A percentile compares a stretch with the other conserved stretches of the same genome.
Evolutionary conservation across 2,329 filamentous ascomycete species (phyloP).

Genomic region (Pyrenophora teres): DNA sequence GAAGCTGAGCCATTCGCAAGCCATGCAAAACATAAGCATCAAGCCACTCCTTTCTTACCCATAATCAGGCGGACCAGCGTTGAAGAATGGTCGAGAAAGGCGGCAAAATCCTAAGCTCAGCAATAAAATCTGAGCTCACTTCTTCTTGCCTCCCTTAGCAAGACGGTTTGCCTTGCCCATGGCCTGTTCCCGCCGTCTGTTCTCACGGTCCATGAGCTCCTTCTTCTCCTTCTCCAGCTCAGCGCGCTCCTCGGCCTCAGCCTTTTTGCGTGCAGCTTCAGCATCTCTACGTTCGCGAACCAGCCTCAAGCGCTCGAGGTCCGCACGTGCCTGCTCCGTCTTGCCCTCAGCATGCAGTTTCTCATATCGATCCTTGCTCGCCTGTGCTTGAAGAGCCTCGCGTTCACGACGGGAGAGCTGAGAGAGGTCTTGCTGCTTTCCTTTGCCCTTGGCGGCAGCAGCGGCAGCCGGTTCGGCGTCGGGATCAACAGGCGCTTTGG

Average conservation of each 20-base stretch:
- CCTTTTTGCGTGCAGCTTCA: constrained; percentile 81
- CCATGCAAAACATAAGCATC: constrained; percentile 30
- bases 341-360: constrained; percentile 93
- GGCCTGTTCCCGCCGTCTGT: constrained; percentile 55
- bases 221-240: constrained; percentile 62
- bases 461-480: constrained; percentile 59
- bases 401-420: constrained; percentile 70
- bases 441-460: constrained; percentile 58
- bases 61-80: not conserved
- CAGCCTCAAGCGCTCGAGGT: constrained; percentile 79
- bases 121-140: constrained; percentile 12
- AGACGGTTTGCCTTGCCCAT: constrained; percentile 53
- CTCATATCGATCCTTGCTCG: constrained; percentile 87
- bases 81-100: not conserved
- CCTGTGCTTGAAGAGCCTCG: constrained; percentile 82
- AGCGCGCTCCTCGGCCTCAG: constrained; percentile 58
- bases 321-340: constrained; percentile 91
- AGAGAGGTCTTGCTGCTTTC: constrained; percentile 56
- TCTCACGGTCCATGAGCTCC: constrained; percentile 54
- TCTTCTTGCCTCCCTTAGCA: constrained; percentile 48
- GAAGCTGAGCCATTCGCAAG: constrained; percentile 24
- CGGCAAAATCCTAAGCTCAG: not conserved
- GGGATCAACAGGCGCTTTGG: constrained; percentile 50
- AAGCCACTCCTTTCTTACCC: constrained; percentile 19
- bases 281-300: constrained; percentile 86